Conservation (phyloP, 2,329 filamentous ascomycete genomes). For the Ilyonectria sp. region DNA sequence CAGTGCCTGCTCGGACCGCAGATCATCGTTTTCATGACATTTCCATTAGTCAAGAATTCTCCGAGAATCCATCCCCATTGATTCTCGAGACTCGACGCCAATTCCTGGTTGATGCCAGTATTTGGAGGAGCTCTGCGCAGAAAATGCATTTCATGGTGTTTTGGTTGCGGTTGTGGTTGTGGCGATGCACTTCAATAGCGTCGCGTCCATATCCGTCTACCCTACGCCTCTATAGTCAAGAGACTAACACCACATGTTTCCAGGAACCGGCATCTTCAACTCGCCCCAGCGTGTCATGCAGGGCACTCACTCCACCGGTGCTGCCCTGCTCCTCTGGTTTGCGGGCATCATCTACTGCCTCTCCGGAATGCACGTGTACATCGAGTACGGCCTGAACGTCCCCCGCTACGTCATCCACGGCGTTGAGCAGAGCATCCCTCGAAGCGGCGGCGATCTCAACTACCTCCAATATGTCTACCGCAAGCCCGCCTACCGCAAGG, state of each 20-base stretch:
- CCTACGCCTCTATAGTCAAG: background rate
- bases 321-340: constrained; percentile 58
- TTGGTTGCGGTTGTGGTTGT: background rate
- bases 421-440: constrained; percentile 58
- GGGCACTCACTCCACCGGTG: constrained; percentile 52
- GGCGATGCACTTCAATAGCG: background rate
- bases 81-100: background rate
- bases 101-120: background rate
- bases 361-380: constrained; percentile 55
- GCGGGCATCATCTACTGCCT: constrained; percentile 57
- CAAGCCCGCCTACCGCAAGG: constrained; percentile 53
- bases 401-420: constrained; percentile 59
- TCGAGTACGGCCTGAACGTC: constrained; percentile 64
- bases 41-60: constrained; percentile 17
- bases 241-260: constrained; percentile 28
- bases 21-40: constrained; percentile 29
- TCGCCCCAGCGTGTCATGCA: constrained; percentile 52
- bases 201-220: background rate
- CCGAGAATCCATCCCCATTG: background rate
- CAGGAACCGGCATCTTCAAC: constrained; percentile 57
- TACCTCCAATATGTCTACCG: constrained; percentile 64
- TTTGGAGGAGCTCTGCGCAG: background rate
- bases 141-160: background rate
- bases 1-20: constrained; percentile 22
- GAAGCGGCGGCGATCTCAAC: constrained; percentile 64